Base-by-base conservation (phyloP, 2,329 filamentous ascomycete genomes). In the Paraphaeosphaeria minitans region DNA sequence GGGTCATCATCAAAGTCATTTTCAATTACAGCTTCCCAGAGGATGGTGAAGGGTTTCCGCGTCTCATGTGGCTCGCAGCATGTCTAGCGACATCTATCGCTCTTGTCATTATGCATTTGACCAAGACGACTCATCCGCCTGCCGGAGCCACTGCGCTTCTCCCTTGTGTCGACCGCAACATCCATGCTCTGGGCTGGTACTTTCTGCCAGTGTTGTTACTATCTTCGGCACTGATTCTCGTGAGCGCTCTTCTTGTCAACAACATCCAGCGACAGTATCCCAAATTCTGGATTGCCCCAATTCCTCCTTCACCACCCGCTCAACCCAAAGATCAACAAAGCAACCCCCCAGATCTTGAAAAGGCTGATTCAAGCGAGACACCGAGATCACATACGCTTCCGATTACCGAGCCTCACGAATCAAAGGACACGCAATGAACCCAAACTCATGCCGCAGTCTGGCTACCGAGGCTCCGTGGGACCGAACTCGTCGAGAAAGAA, bases 111-210 rank as follows among this genome's bases (percentile, higher is more conserved):
- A 82, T 82, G 80, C 75, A 78, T 51, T 60, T 79, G 21, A 82
- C 80, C 1, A 79, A 79, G 49, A 81, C 79, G 4, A 77, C 80
- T 0, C 80, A 82, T 59, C 80, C 80, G 16, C 80, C 80, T 6
- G 80, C 79, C 19, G 80, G 80, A 29, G 80, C 80, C 1, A 82
- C 80, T 12, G 79, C 80, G 0, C 67, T 82, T 4, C 61, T 82
- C 45, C 79, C 80, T 0, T 75, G 75, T 24, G 72, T 78, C 6
- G 72, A 80, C 16, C 61, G 69, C 10, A 61, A 68, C 9, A 74
- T 80, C 35, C 76, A 77, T 61, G 69, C 70, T 0, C 62, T 81
- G 58, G 72, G 77, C 4, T 82, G 80, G 80, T 75, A 74, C 53
- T 81, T 75, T 51, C 62, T 81, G 1, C 75, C 78, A 0, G 66